Base-by-base conservation (phyloP, 1,284 basidiomycete genomes). In the Rugosomyces carneus region DNA sequence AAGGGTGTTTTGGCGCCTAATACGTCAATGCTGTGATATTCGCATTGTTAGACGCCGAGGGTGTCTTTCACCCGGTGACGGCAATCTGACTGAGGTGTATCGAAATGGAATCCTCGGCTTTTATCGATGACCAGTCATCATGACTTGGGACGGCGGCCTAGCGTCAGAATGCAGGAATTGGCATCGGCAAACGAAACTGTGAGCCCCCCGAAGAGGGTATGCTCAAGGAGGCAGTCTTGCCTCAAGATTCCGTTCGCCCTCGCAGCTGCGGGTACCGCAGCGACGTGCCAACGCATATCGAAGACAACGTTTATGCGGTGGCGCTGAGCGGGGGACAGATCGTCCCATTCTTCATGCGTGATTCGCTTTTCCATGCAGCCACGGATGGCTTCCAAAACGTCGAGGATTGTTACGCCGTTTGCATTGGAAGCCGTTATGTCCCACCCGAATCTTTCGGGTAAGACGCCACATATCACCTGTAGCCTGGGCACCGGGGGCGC, bases 181-280 rank as follows among this genome's bases (percentile, higher is more conserved):
- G 64, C 62, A 24, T 53, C 57, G 18, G 63, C 62, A 37, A 62
- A 52, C 31, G 64, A 65, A 6, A 64, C 56, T 13, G 73, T 67
- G 23, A 80, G 58, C 10, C 78, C 78, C n/a, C 65, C 74, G 42
- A 78, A 80, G 23, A 61, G 48, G 2, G 68, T 72, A 43, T 74
- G 73, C 38, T 63, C 58, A 15, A 73, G 62, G 19, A 79, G 53
- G 53, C 67, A 75, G 42, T 79, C 76, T 13, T 70, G 57, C 34
- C 77, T 64, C 53, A 69, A 59, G 2, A 78, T 61, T 2, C 76
- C 76, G 5, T 58, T 59, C 8, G 55, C 49, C 16, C 66, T 66
- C 15, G 64, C 57, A 36, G 51, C 57, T 8, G 54, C 51, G 18
- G 66, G 66, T 42, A 68, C 57, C 2, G 55, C 52, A 1, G 70